Evolutionary conservation across 1,284 basidiomycete species (phyloP), one percentile per base, ranked within the genome.

Genomic region (Sphaerobolus stellatus): DNA sequence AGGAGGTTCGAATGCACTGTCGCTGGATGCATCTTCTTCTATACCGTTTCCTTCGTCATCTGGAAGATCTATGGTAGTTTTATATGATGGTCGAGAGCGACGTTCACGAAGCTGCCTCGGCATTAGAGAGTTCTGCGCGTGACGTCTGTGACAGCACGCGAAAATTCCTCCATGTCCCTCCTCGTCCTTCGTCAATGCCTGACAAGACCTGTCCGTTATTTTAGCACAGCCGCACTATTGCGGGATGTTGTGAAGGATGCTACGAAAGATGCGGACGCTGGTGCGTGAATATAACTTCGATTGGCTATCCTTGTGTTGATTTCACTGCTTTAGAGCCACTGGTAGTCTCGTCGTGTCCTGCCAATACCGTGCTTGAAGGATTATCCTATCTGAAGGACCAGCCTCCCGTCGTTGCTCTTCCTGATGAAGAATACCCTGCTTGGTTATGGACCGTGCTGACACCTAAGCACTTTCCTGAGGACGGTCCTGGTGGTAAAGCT

Each of bases 391-490:
- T 92, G 50, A 97, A 97, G 70, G 87, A 84, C 59, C 88, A 94
- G 65, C 74, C 82, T 0, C 87, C 91, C 33, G 85, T 96, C 2
- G 70, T 94, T 11, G 92, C 94, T 1, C 72, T 82, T 11, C 76
- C 88, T 2, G 94, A 98, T 70, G 84, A 90, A 34, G 83, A 88
- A 63, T 97, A 98, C 69, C 94, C 94, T 1, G 68, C 81, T 4
- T 97, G 94, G 94, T 71, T 98, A 43, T 98, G 94, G 92, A 85
- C 79, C 22, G 68, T 94, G 41, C 72, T 92, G 27, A 68, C 80
- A 58, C 77, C 81, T 5, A 81, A 81, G 64, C 75, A 77, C 41
- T 71, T 77, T 43, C 75, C 75, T 24, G 83, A 89, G 54, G 86
- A 90, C 60, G 87, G 84, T 1, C 85, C 84, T 1, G 86, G 88